phyloP scores from a whole-genome alignment of 768 basidiomycete genomes.

The Steccherinum ochraceum region DNA sequence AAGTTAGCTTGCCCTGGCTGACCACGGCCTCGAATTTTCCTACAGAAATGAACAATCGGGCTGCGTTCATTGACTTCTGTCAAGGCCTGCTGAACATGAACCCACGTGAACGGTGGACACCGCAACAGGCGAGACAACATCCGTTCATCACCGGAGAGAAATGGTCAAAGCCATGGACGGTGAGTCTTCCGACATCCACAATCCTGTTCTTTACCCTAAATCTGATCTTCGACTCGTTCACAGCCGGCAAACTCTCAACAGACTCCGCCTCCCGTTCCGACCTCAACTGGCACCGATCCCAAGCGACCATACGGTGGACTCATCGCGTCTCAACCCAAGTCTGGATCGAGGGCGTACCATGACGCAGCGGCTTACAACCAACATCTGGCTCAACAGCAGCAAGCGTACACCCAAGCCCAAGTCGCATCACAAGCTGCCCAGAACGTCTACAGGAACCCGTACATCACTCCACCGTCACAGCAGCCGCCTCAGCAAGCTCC shows the following conservation, averaged over 20 bases:
- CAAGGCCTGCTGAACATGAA: constrained; percentile 91
- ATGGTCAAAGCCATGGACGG: constrained; percentile 80
- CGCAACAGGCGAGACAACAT: constrained; percentile 91
- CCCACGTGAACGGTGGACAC: constrained; percentile 94
- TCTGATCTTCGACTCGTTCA: background rate
- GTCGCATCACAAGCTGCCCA: constrained; percentile 66
- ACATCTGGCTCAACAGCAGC: constrained; percentile 91
- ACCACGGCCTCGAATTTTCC: background rate
- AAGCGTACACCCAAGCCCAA: constrained; percentile 83
- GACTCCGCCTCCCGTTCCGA: constrained; percentile 5
- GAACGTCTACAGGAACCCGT: constrained; percentile 72
- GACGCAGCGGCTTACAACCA: constrained; percentile 95
- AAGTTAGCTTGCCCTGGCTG: background rate
- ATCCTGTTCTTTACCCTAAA: background rate
- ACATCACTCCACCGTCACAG: constrained; percentile 39
- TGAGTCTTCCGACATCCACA: constrained; percentile 22
- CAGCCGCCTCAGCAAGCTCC: constrained; percentile 4
- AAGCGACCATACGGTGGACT: constrained; percentile 93
- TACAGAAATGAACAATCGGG: constrained; percentile 86
- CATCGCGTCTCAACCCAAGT: constrained; percentile 79
- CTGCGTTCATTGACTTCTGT: constrained; percentile 97
- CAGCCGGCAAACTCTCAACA: constrained; percentile 8
- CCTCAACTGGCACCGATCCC: constrained; percentile 42
- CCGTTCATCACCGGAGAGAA: constrained; percentile 99
- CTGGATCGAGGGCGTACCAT: constrained; percentile 73